Evolutionary conservation across 345 rosid genomes (phyloP).

Genomic region (Clarkia xantiana): DNA sequence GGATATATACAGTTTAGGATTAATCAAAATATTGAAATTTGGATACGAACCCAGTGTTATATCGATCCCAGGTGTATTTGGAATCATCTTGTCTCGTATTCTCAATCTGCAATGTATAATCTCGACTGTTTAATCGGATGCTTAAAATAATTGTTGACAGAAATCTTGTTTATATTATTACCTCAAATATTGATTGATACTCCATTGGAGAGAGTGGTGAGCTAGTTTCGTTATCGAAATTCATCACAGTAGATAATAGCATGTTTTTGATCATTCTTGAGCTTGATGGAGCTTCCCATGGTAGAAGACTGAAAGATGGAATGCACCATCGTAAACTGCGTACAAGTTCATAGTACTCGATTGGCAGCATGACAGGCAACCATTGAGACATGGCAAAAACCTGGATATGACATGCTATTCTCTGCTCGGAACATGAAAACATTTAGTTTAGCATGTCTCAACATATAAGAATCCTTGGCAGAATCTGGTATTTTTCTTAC

Average conservation of each 20-base stretch:
- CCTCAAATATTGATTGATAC: constrained; percentile 67
- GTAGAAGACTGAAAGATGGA: constrained; percentile 66
- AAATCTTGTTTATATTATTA: constrained; percentile 9
- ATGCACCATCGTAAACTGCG: constrained; percentile 69
- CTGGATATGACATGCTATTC: constrained; percentile 76
- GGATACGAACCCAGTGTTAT: constrained; percentile 38
- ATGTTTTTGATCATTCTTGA: constrained; percentile 9
- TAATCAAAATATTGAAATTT: too few relatives aligned
- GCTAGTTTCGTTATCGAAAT: constrained; percentile 31
- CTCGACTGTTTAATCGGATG: too few relatives aligned
- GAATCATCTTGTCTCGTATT: constrained; percentile 46
- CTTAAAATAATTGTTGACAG: background rate
- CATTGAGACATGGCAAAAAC: constrained; percentile 81
- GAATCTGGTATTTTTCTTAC: constrained; percentile 17
- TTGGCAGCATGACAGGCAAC: constrained; percentile 59
- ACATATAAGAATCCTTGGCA: too few relatives aligned
- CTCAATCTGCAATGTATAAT: constrained; percentile 34
- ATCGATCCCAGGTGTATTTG: constrained; percentile 30
- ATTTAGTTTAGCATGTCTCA: background rate
- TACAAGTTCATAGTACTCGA: constrained; percentile 58
- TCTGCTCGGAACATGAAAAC: constrained; percentile 25
- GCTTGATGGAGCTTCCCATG: constrained; percentile 49
- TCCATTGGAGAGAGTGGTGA: constrained; percentile 65
- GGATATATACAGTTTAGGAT: too few relatives aligned
- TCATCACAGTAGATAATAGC: constrained; percentile 13